These are phyloP conservation scores for Aspergillus biplanus DNA, from an alignment of 495 filamentous ascomycete genomes.

Conservation along the genomic window DNA sequence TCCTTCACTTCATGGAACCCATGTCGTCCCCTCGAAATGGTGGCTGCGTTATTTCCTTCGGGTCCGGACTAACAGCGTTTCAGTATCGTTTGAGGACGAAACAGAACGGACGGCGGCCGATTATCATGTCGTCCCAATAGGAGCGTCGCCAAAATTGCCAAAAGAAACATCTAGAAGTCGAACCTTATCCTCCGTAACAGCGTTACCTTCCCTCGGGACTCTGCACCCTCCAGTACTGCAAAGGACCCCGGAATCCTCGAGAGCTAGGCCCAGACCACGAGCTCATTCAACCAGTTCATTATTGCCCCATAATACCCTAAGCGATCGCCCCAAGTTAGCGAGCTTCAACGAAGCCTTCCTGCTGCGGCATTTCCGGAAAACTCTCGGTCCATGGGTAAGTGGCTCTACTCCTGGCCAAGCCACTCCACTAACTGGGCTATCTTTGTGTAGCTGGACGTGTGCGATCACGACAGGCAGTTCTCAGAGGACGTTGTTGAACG, in stretches of 20 bases:
- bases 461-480: constrained; percentile 42
- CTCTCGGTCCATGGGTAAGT: constrained; percentile 44
- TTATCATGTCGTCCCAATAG: constrained; percentile 39
- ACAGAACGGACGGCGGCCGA: constrained; percentile 47
- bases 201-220: constrained; percentile 27
- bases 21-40: background rate
- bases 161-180: constrained; percentile 34
- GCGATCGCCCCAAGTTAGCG: constrained; percentile 31
- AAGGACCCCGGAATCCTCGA: constrained; percentile 23
- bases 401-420: background rate
- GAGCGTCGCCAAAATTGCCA: constrained; percentile 21
- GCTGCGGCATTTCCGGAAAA: constrained; percentile 43
- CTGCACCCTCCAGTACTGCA: constrained; percentile 20
- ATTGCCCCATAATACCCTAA: constrained; percentile 23
- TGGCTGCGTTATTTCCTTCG: no score
- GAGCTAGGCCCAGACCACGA: constrained; percentile 17
- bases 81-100: constrained; percentile 48
- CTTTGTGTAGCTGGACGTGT: constrained; percentile 39
- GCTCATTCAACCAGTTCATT: constrained; percentile 28
- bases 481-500: constrained; percentile 39
- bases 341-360: constrained; percentile 47
- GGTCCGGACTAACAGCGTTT: background rate
- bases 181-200: constrained; percentile 33
- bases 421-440: constrained; percentile 6
- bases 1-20: background rate